Evolutionary conservation across 345 rosid species (phyloP), one percentile per base, ranked within the genome.

Genomic region (Psidium guajava): DNA sequence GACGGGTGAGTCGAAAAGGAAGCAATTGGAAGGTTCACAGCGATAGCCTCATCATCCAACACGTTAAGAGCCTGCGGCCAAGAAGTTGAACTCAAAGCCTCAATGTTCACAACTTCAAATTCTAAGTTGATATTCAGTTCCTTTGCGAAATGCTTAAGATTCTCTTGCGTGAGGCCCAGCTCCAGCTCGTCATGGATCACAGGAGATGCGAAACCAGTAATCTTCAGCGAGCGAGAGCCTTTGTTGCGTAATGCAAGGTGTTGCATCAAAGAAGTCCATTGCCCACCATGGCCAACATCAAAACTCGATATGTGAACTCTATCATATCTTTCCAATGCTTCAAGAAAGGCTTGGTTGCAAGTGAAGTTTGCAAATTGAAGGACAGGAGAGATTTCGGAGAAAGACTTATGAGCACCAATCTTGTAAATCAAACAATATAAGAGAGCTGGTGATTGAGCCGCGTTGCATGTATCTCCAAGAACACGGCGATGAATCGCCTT

Each of bases 261-360:
- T 86, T 95, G 99, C 94, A 97, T 94, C 27, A 97, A 86, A 85
- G 99, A 97, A 27, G 99, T 93, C 98, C 98, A 95, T 86, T 95
- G 98, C 57, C 95, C 97, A 25, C 99, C 99, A 82, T 89, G 94
- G 5, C 98, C 98, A 18, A 97, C 87, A 82, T 97, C 98, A 49
- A 97, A 97, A 90, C 96, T 98, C 59, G 95, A 75, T 87, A 97
- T 91, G 92, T 97, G 99, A 84, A 97, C 92, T 27, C 90, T 87
- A 74, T 89, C 89, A 52, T 84, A 92, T 44, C 95, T 96, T 55
- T 90, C 91, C 54, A 90, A 89, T 3, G 94, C 90, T 69, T 97
- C 98, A 21, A 97, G 94, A 55, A 97, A 89, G 28, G 97, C 95
- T 83, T 97, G 99, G 85, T 97, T 97, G 54, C 95, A 91, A 28